Base-by-base conservation (phyloP, 371 early-diverging fungal genomes). In the Actinomucor elegans region DNA sequence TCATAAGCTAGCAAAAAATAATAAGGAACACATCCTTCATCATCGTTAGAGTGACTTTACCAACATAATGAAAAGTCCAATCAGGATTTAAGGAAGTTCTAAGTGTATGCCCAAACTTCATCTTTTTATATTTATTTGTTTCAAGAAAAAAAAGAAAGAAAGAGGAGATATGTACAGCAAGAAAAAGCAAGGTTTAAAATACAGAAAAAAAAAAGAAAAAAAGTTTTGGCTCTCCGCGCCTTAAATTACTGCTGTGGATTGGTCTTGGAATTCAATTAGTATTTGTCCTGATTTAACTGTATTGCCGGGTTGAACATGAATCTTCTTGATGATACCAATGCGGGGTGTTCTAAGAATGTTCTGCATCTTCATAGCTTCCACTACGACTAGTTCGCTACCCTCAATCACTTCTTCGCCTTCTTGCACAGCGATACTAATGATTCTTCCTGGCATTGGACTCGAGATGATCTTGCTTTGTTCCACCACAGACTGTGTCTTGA, bases 281-380 rank as follows among this genome's bases (percentile, higher is more conserved):
- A 94, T 67, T 63, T 96, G 94, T 24, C 94, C 94, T 4, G 92
- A 91, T 29, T 81, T 79, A 7, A 98, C 97, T 17, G 85, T 81
- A 34, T 75, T 77, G 3, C 94, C 94, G 6, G 81, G 69, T 58
- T 79, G 61, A 10, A 94, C 91, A 59, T 79, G 66, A 14, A 98
- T 82, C 29, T 84, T 84, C 69, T 89, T 91, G 58, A 98, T 77
- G 43, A 77, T 85, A 41, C 96, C 97, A 4, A 79, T 84, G 7
- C 84, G 79, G 5, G 91, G 80, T 8, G 96, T 86, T 3, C 90
- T 80, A 38, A 98, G 65, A 6, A 96, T 91, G 59, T 98, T 96
- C 59, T 97, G 95, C 98, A 97, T 97, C 77, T 98, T 98, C 98
- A 98, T 98, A 21, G 98, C 98, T 72, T 98, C 98, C 4, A 98